Percentiles rank a stretch among this genome's conserved stretches.
Conservation (phyloP, 2,329 filamentous ascomycete genomes). For the Epicoccum nigrum region DNA sequence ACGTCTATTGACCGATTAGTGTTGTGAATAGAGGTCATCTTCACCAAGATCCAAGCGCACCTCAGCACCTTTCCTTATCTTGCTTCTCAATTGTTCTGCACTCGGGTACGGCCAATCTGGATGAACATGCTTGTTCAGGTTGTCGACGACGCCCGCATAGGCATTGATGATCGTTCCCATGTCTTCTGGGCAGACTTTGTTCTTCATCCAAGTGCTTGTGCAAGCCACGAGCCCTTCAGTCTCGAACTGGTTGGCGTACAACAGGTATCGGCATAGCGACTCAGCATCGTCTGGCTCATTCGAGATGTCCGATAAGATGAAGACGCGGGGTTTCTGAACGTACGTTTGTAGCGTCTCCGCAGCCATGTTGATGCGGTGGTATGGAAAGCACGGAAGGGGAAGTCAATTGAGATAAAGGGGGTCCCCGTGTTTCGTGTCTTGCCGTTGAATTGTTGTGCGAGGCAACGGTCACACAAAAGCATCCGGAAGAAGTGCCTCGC, state of each 20-base stretch:
- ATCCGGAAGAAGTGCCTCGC: slow-evolving; percentile 28
- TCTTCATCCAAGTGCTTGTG: slow-evolving; percentile 50
- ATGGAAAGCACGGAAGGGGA: not conserved
- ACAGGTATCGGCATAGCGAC: slow-evolving; percentile 46
- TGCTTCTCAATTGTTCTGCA: slow-evolving; percentile 30
- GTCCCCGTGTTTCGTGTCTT: slow-evolving; percentile 9
- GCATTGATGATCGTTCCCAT: slow-evolving; percentile 46
- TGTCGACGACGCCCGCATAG: slow-evolving; percentile 48
- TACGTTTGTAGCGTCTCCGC: slow-evolving; percentile 35
- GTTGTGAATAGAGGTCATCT: not conserved
- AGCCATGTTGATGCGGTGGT: slow-evolving; percentile 25
- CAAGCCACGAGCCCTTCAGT: slow-evolving; percentile 49
- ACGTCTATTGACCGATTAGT: slow-evolving; percentile 30
- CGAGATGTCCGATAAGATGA: slow-evolving; percentile 50
- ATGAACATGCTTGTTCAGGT: slow-evolving; percentile 57
- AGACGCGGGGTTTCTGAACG: slow-evolving; percentile 46
- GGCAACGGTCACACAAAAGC: slow-evolving; percentile 24
- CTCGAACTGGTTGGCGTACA: slow-evolving; percentile 49
- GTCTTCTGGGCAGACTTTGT: slow-evolving; percentile 41
- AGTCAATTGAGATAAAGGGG: not conserved
- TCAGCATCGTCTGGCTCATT: slow-evolving; percentile 51
- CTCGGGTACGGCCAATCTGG: slow-evolving; percentile 40
- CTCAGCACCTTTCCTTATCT: slow-evolving; percentile 43
- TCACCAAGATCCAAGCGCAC: slow-evolving; percentile 17
- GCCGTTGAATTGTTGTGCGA: slow-evolving; percentile 22